Evolutionary conservation across 1,139 yeast species (phyloP), one percentile per base, ranked within the genome.

Genomic region (Petasospora rhodanensis): DNA sequence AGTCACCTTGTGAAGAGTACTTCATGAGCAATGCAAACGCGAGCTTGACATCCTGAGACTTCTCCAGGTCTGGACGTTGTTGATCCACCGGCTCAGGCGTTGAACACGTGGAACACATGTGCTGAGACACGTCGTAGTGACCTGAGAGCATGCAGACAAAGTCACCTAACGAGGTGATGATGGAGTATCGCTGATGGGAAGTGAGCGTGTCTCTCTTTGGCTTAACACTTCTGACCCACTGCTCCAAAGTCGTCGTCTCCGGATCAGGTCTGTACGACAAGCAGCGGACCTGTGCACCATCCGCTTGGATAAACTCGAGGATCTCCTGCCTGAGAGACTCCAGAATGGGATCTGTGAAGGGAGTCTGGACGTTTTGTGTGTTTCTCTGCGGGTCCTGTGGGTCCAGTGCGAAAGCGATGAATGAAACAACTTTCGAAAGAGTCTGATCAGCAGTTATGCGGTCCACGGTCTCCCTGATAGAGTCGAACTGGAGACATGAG

Each of bases 61-160:
- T 35, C 15, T 24, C 35, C 15, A 44, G 38, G 3, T 42, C 38
- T 4, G 57, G 55, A 39, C 71, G 52, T 18, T 54, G 45, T 1
- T 49, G 48, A 16, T 57, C 48, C 11, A 63, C 30, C 32, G 14
- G 32, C 5, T 13, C 25, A 10, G 4, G 32, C 25, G 4, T 16
- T 18, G 14, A 14, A 55, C 83, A 77, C 11, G 47, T 42, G 1
- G 42, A 36, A 45, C 85, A 78, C 19, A 59, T 58, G 6, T 45
- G 43, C 0, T 54, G 36, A 1, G 44, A 35, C 14, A 47, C 42
- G 34, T 69, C 56, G 35, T 46, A 68, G 27, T 62, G 65, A 1
- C 55, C 57, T 14, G 57, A 53, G 1, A 56, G 30, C 15, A 69
- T 38, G 42, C 80, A 73, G 1, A 72, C 62, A 27, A 62, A 61